phyloP scores from a whole-genome alignment of 257 asterid species.

The Rubia yunnanensis region DNA sequence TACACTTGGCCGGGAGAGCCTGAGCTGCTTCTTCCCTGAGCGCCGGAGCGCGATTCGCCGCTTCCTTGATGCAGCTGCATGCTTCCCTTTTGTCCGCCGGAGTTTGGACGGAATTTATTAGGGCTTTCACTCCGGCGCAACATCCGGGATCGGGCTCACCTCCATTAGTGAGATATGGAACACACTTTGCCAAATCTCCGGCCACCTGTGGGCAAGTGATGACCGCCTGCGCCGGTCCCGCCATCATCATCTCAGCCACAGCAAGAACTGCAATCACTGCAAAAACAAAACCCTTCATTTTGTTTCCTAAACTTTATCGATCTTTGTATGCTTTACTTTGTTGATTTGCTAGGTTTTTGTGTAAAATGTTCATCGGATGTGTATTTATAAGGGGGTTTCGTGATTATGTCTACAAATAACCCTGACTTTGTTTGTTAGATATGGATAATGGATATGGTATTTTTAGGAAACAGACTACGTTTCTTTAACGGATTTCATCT shows the following conservation, averaged over 20 bases:
- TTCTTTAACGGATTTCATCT: background rate
- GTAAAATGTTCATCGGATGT: background rate
- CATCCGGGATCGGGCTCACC: slow-evolving; percentile 22
- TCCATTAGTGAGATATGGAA: slow-evolving; percentile 24
- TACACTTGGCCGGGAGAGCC: slow-evolving; percentile 31
- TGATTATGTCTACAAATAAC: background rate
- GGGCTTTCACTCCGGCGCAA: slow-evolving; percentile 24
- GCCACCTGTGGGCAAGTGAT: slow-evolving; percentile 33
- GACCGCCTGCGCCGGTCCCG: slow-evolving; percentile 19
- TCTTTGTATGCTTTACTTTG: too few relatives aligned
- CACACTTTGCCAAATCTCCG: slow-evolving; percentile 24
- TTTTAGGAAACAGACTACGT: background rate
- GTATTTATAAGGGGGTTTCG: background rate
- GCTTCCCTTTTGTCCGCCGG: slow-evolving; percentile 22
- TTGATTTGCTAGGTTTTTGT: background rate
- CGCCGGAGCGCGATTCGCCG: slow-evolving; percentile 19
- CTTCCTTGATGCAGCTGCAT: slow-evolving; percentile 32
- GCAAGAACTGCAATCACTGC: slow-evolving; percentile 22
- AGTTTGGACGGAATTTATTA: slow-evolving; percentile 16
- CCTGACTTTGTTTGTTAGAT: background rate
- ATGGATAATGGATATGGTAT: background rate
- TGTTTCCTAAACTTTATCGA: background rate
- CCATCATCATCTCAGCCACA: slow-evolving; percentile 7
- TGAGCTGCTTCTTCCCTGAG: slow-evolving; percentile 34
- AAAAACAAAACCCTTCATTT: slow-evolving; percentile 21